These are phyloP conservation scores for Aureobasidium sp. DNA, from an alignment of 2,329 filamentous ascomycete genomes.

Conservation along the genomic window DNA sequence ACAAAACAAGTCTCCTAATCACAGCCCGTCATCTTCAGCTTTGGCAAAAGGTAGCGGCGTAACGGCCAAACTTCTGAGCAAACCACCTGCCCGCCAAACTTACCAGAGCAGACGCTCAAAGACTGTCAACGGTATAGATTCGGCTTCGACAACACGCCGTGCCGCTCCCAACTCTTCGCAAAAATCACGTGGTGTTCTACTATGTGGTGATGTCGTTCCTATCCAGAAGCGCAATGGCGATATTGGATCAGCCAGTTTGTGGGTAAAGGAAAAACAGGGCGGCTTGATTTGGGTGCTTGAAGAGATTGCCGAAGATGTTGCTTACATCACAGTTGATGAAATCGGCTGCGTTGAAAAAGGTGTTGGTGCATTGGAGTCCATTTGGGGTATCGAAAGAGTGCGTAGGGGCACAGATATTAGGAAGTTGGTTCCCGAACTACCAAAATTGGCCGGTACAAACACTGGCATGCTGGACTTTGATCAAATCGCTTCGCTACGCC, in stretches of 20 bases:
- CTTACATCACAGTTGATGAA: slow-evolving; percentile 67
- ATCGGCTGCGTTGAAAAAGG: slow-evolving; percentile 65
- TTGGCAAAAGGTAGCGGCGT: slow-evolving; percentile 71
- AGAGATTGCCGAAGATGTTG: slow-evolving; percentile 93
- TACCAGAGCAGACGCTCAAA: slow-evolving; percentile 55
- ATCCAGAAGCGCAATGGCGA: slow-evolving; percentile 93
- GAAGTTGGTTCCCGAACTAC: slow-evolving; percentile 72
- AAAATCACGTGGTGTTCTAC: slow-evolving; percentile 78
- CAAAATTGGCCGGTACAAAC: slow-evolving; percentile 64
- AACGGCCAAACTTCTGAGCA: slow-evolving; percentile 80
- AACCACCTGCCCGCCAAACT: slow-evolving; percentile 57
- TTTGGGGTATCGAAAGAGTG: slow-evolving; percentile 71
- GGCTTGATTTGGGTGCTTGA: slow-evolving; percentile 97
- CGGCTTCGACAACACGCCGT: slow-evolving; percentile 37
- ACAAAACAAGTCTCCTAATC: slow-evolving; percentile 29
- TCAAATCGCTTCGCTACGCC: slow-evolving; percentile 62
- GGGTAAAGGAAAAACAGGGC: slow-evolving; percentile 95
- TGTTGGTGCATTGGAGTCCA: slow-evolving; percentile 69
- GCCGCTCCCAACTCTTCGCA: slow-evolving; percentile 59
- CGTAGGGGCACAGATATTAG: slow-evolving; percentile 66
- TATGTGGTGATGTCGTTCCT: slow-evolving; percentile 96
- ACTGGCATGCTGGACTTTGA: slow-evolving; percentile 72
- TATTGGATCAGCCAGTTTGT: slow-evolving; percentile 86
- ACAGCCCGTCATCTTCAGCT: slow-evolving; percentile 15
- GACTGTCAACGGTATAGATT: slow-evolving; percentile 53